Evolutionary conservation across 805 yeast species (phyloP).

Genomic region (Pichia rugopelliculosa): DNA sequence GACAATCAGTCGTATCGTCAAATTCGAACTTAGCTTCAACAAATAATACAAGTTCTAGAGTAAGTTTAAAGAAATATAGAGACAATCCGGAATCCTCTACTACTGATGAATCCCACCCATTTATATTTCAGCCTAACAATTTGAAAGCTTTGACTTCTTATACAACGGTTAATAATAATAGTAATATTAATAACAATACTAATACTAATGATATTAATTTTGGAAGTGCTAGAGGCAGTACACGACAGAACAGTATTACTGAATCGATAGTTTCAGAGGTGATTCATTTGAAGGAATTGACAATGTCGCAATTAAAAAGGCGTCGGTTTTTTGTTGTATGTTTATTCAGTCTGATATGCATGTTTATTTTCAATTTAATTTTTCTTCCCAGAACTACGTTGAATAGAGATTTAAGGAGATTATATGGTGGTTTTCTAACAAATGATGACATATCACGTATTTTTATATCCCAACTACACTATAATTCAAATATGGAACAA

Average conservation of each 20-base stretch:
- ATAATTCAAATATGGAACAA: constrained; percentile 17
- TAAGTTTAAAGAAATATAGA: neutral
- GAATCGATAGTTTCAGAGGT: constrained; percentile 25
- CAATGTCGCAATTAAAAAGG: constrained; percentile 24
- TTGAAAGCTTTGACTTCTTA: neutral
- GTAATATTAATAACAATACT: no score
- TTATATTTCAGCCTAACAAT: constrained; percentile 2
- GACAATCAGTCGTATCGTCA: neutral
- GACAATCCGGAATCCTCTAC: constrained; percentile 3
- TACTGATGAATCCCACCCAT: neutral
- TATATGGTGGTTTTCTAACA: constrained; percentile 61
- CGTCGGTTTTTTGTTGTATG: constrained; percentile 28
- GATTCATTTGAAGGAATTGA: constrained; percentile 21
- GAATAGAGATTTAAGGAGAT: constrained; percentile 68
- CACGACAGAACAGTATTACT: constrained; percentile 10
- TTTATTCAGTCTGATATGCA: constrained; percentile 33
- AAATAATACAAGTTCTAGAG: neutral
- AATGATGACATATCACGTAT: constrained; percentile 62
- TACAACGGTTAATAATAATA: neutral
- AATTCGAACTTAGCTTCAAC: neutral
- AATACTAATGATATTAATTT: neutral
- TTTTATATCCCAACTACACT: constrained; percentile 29
- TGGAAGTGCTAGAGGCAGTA: neutral
- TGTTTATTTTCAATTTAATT: constrained; percentile 56
- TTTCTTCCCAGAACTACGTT: constrained; percentile 82